Conservation (phyloP, 257 asterid genomes). For the Gardenia jasminoides region DNA sequence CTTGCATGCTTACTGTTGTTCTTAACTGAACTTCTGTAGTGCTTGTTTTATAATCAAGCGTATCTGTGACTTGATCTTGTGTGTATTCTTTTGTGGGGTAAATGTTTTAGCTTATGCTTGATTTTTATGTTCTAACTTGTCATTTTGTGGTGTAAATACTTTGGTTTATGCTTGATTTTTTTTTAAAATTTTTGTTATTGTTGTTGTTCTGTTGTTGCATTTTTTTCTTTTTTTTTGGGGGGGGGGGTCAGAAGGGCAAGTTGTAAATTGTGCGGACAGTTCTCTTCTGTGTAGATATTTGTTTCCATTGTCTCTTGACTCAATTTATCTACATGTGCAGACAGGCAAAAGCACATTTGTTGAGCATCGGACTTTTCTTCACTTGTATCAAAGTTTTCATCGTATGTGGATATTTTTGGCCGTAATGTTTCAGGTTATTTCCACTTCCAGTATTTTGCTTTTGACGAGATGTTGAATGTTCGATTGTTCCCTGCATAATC, state of each 20-base stretch:
- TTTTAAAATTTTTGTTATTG: no score
- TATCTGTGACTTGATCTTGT: neutral
- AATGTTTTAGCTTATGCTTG: neutral
- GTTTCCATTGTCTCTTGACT: neutral
- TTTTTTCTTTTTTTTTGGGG: no score
- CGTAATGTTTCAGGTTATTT: conserved; percentile 88
- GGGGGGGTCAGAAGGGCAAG: neutral
- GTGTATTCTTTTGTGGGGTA: neutral
- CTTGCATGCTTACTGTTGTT: neutral
- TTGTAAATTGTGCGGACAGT: neutral
- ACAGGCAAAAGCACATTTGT: conserved; percentile 93
- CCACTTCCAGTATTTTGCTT: conserved; percentile 4
- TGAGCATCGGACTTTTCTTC: conserved; percentile 95
- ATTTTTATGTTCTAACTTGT: neutral
- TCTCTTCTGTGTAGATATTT: neutral
- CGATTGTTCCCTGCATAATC: conserved; percentile 7
- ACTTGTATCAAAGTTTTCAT: conserved; percentile 92
- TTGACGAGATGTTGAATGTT: conserved; percentile 17
- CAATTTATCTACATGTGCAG: conserved; percentile 37
- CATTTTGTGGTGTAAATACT: no score
- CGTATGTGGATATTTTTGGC: conserved; percentile 94
- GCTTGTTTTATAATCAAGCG: neutral
- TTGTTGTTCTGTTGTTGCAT: no score
- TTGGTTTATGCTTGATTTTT: no score
- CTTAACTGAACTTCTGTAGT: neutral